These are phyloP conservation scores for Trichoderma parareesei DNA, from an alignment of 495 filamentous ascomycete species.

Conservation along the genomic window DNA sequence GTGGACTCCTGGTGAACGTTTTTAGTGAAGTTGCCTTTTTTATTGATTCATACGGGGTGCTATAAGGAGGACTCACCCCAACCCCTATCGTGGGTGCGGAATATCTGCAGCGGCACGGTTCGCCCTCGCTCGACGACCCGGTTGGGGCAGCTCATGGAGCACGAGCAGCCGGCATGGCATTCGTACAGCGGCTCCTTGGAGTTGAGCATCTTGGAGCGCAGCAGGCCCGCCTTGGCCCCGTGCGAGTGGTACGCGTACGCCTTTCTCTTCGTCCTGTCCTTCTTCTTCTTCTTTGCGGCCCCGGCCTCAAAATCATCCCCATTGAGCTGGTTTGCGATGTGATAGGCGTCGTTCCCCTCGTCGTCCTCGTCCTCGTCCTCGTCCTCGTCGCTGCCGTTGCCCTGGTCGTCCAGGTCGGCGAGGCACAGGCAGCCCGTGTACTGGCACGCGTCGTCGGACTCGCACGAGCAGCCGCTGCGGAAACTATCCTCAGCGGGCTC, in stretches of 20 bases:
- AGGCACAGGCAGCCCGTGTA: slow-evolving; percentile 43
- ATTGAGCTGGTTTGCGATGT: slow-evolving; percentile 11
- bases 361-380: slow-evolving; percentile 20
- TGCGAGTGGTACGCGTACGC: slow-evolving; percentile 37
- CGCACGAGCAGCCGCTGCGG: slow-evolving; percentile 46
- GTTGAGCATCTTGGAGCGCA: slow-evolving; percentile 40
- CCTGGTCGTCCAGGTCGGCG: slow-evolving; percentile 32
- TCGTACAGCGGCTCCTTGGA: slow-evolving; percentile 67
- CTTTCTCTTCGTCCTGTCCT: slow-evolving; percentile 34
- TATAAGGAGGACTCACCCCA: slow-evolving; percentile 66
- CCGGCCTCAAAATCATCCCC: slow-evolving; percentile 34
- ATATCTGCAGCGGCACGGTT: slow-evolving; percentile 68
- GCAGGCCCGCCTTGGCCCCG: slow-evolving; percentile 32
- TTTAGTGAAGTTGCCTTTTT: no score
- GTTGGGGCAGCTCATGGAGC: slow-evolving; percentile 62
- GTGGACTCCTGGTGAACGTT: slow-evolving; percentile 8
- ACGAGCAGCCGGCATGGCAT: slow-evolving; percentile 67
- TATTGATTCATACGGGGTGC: no score
- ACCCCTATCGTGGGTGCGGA: slow-evolving; percentile 66
- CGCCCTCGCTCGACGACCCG: slow-evolving; percentile 74
- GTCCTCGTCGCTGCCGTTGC: slow-evolving; percentile 24
- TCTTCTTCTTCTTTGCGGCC: slow-evolving; percentile 24
- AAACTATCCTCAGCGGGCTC: slow-evolving; percentile 39
- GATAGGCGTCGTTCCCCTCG: neutral
- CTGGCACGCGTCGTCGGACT: slow-evolving; percentile 36